These are phyloP conservation scores for Coemansia sp. DNA, from an alignment of 192 early-diverging fungal genomes.

Conservation along the genomic window DNA sequence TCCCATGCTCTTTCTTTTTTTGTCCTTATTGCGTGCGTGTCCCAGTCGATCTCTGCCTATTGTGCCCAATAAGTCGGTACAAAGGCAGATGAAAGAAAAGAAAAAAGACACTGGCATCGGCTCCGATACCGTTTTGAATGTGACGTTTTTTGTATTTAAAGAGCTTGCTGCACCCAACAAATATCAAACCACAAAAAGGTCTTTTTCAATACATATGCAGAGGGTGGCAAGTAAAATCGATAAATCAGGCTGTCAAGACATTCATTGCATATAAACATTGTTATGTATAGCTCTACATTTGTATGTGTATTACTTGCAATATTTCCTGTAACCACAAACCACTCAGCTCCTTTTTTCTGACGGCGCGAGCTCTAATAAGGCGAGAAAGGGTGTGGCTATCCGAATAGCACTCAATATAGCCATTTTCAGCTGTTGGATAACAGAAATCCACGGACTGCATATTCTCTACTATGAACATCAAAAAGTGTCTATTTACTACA, in stretches of 20 bases:
- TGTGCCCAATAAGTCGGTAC: not conserved
- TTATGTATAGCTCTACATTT: too few species aligned
- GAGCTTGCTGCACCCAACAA: not conserved
- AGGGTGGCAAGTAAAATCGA: not conserved
- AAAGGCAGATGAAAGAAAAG: not conserved
- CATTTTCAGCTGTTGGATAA: not conserved
- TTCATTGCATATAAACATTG: not conserved
- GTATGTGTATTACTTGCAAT: too few species aligned
- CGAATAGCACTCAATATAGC: slow-evolving; percentile 5
- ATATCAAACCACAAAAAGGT: not conserved
- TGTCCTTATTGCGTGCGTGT: not conserved
- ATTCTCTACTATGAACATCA: not conserved
- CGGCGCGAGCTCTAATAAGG: not conserved
- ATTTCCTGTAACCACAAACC: too few species aligned
- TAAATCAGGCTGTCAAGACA: not conserved
- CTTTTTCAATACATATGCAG: not conserved
- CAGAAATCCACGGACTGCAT: not conserved
- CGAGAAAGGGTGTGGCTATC: not conserved
- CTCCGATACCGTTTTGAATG: not conserved
- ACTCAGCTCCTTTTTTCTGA: too few species aligned
- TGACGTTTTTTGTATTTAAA: not conserved
- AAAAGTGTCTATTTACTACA: not conserved
- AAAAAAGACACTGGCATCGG: not conserved
- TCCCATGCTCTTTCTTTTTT: not conserved
- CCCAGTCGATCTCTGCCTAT: not conserved